Conservation (phyloP, 306 rosid genomes). For the Lathyrus tuberosus region DNA sequence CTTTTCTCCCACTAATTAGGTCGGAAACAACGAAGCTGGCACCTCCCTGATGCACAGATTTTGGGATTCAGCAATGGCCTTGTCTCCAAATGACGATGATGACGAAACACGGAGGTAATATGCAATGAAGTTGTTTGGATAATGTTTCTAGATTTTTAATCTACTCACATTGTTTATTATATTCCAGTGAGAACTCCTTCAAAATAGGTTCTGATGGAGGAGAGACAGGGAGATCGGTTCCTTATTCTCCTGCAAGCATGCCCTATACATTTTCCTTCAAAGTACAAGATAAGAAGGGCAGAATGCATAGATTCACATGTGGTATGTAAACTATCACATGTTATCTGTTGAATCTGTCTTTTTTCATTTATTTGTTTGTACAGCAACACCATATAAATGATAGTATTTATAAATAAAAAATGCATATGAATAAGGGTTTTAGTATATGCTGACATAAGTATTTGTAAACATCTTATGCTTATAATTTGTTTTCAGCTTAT, state of each 20-base stretch:
- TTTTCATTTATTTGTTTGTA: slow-evolving; percentile 25
- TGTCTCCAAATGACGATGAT: slow-evolving; percentile 68
- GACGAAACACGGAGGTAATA: slow-evolving; percentile 80
- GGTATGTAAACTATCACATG: slow-evolving; percentile 59
- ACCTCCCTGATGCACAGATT: slow-evolving; percentile 89
- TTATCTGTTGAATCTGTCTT: slow-evolving; percentile 10
- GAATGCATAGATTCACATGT: slow-evolving; percentile 90
- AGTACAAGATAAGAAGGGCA: slow-evolving; percentile 83
- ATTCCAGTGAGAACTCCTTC: slow-evolving; percentile 75
- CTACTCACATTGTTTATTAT: slow-evolving; percentile 42
- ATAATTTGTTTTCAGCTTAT: background rate
- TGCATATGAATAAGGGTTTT: slow-evolving; percentile 26
- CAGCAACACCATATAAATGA: slow-evolving; percentile 12
- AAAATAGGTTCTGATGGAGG: slow-evolving; percentile 87
- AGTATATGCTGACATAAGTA: background rate
- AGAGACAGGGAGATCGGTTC: slow-evolving; percentile 66
- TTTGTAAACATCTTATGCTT: background rate
- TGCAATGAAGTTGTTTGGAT: slow-evolving; percentile 27
- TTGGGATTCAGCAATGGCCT: slow-evolving; percentile 99
- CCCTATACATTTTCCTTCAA: slow-evolving; percentile 75
- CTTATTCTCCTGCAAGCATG: slow-evolving; percentile 53
- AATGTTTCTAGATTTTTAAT: slow-evolving; percentile 8
- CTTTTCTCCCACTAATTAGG: slow-evolving; percentile 56
- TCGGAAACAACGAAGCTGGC: slow-evolving; percentile 78
- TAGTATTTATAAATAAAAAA: too few relatives aligned